Evolutionary conservation across 192 early-diverging fungal species (phyloP).

Genomic region (Paraglomus brasilianum): DNA sequence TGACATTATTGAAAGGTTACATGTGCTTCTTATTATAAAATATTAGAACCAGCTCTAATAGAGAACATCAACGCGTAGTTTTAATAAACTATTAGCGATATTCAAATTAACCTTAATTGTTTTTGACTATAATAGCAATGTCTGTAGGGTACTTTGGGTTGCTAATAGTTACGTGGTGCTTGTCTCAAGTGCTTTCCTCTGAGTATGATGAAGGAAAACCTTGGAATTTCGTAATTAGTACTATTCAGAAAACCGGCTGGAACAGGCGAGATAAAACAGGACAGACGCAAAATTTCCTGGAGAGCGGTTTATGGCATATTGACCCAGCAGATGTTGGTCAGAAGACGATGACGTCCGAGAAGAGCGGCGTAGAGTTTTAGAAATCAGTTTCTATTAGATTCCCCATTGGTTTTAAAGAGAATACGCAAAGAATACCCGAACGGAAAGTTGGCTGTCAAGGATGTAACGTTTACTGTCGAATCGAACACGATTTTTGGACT

Average conservation of each 20-base stretch:
- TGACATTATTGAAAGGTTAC: too few relatives aligned
- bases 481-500: conserved; percentile 63
- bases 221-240: conserved; percentile 59
- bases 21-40: too few relatives aligned
- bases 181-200: conserved; percentile 52
- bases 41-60: too few relatives aligned
- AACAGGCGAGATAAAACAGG: conserved; percentile 29
- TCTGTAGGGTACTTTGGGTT: conserved; percentile 50
- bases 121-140: conserved; percentile 52
- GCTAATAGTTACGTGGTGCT: conserved; percentile 43
- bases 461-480: conserved; percentile 65
- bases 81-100: too few relatives aligned
- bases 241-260: conserved; percentile 34
- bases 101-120: too few relatives aligned
- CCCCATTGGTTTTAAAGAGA: conserved; percentile 56
- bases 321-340: conserved; percentile 44
- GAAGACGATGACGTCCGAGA: conserved; percentile 66
- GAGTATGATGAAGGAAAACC: conserved; percentile 64
- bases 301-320: conserved; percentile 34
- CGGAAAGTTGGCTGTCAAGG: conserved; percentile 64
- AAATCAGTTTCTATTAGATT: conserved; percentile 37
- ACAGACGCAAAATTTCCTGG: not conserved
- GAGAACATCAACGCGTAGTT: too few relatives aligned
- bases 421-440: conserved; percentile 58
- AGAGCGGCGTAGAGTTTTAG: conserved; percentile 53